Evolutionary conservation across 1,139 yeast species (phyloP).

Genomic region (Suhomyces taliae): DNA sequence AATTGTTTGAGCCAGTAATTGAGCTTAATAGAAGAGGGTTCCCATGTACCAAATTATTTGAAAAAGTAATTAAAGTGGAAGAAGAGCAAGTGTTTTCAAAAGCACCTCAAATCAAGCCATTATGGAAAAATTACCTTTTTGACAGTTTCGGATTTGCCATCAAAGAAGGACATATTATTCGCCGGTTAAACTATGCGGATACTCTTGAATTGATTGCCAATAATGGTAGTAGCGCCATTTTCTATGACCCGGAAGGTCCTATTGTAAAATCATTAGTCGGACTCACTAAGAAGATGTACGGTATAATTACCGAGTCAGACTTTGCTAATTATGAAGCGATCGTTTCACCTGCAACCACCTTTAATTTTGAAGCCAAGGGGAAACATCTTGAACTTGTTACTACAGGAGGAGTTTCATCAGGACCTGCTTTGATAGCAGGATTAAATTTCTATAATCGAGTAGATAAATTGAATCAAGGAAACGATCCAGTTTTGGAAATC

Average conservation of each 20-base stretch:
- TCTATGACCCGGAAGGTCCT: constrained; percentile 83
- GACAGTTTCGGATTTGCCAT: constrained; percentile 35
- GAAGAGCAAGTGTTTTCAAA: constrained; percentile 27
- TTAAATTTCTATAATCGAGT: constrained; percentile 50
- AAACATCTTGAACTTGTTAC: constrained; percentile 58
- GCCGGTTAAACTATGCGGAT: constrained; percentile 60
- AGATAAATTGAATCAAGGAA: constrained; percentile 1
- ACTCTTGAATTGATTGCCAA: constrained; percentile 68
- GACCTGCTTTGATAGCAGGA: constrained; percentile 78
- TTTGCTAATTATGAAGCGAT: constrained; percentile 59
- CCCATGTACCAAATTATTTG: constrained; percentile 51
- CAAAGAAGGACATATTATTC: constrained; percentile 57
- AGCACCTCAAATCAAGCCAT: constrained; percentile 29
- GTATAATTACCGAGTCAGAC: constrained; percentile 62
- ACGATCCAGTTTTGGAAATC: constrained; percentile 49
- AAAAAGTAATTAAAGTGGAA: constrained; percentile 26
- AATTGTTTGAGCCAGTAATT: constrained; percentile 73
- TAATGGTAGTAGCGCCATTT: constrained; percentile 73
- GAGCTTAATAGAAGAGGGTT: constrained; percentile 70
- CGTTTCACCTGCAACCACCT: constrained; percentile 55
- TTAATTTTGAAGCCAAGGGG: constrained; percentile 34
- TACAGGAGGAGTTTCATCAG: constrained; percentile 78
- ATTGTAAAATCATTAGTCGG: constrained; percentile 57
- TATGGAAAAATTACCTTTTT: constrained; percentile 57
- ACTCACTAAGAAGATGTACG: constrained; percentile 51